A percentile compares a stretch with the other conserved stretches of the same genome.
Evolutionary conservation across 2,329 filamentous ascomycete species (phyloP).

Genomic region (Xylariaceae sp.): DNA sequence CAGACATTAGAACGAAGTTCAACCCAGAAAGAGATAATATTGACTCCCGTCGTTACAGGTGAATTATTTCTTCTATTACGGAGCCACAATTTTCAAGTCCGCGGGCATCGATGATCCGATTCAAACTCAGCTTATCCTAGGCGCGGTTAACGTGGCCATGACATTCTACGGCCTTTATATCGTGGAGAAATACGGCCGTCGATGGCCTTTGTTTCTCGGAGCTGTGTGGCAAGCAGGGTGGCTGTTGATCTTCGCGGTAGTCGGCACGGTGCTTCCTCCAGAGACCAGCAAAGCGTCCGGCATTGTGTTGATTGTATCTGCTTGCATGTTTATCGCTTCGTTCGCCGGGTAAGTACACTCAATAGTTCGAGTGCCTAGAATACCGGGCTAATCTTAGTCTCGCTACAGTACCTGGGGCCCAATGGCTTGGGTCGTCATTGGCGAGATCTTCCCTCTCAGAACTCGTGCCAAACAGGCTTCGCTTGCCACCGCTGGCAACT

Average conservation of each 20-base stretch:
- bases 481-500: slow-evolving; percentile 57
- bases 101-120: slow-evolving; percentile 69
- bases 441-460: slow-evolving; percentile 65
- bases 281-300: slow-evolving; percentile 53
- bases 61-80: slow-evolving; percentile 68
- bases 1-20: too few species aligned
- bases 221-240: slow-evolving; percentile 69
- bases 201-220: slow-evolving; percentile 66
- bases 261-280: slow-evolving; percentile 53
- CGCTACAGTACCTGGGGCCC: slow-evolving; percentile 64
- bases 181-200: slow-evolving; percentile 69
- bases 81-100: slow-evolving; percentile 67
- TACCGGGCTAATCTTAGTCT: background rate
- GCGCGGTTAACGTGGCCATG: slow-evolving; percentile 67
- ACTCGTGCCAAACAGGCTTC: slow-evolving; percentile 58
- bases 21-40: background rate
- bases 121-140: slow-evolving; percentile 68
- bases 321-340: slow-evolving; percentile 74
- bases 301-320: slow-evolving; percentile 71
- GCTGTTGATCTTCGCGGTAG: slow-evolving; percentile 65
- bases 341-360: slow-evolving; percentile 54
- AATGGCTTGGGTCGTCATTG: slow-evolving; percentile 69
- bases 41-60: slow-evolving; percentile 30
- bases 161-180: slow-evolving; percentile 70
- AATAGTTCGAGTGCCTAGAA: background rate